A percentile compares a stretch with the other conserved stretches of the same genome.
phyloP scores from a whole-genome alignment of 495 filamentous ascomycete species.

The Neurospora sp. region DNA sequence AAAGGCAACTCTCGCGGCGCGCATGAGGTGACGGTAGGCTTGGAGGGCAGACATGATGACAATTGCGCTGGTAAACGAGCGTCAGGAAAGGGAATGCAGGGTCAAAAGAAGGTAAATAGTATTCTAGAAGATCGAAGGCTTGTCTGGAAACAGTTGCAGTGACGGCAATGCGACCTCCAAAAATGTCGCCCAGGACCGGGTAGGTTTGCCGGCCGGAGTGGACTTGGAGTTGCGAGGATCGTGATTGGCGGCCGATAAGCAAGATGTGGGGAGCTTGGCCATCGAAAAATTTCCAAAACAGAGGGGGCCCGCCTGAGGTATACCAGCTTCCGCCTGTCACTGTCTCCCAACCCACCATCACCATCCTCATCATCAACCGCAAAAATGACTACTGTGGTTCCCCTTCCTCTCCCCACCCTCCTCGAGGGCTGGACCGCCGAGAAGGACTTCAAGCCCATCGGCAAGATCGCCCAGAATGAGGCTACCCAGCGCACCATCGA shows the following conservation, averaged over 20 bases:
- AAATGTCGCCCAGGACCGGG: background rate
- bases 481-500: slow-evolving; percentile 78
- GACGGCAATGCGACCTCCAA: background rate
- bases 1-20: slow-evolving; percentile 75
- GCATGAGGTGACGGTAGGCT: slow-evolving; percentile 77
- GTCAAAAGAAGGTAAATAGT: background rate
- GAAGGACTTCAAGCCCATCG: slow-evolving; percentile 80
- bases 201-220: background rate
- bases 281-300: slow-evolving; percentile 11
- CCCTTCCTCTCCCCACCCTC: slow-evolving; percentile 60
- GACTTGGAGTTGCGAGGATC: background rate
- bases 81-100: background rate
- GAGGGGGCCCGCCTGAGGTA: slow-evolving; percentile 7
- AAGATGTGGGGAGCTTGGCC: background rate
- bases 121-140: background rate
- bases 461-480: slow-evolving; percentile 47
- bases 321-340: slow-evolving; percentile 2
- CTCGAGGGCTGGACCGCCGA: slow-evolving; percentile 77
- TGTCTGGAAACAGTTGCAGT: background rate
- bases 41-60: slow-evolving; percentile 49
- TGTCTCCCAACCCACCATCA: background rate
- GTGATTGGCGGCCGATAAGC: background rate
- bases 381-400: slow-evolving; percentile 29
- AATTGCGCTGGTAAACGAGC: background rate
- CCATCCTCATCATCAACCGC: background rate